Base-by-base conservation (phyloP, 2,329 filamentous ascomycete species). In the Trichoderma sp. region DNA sequence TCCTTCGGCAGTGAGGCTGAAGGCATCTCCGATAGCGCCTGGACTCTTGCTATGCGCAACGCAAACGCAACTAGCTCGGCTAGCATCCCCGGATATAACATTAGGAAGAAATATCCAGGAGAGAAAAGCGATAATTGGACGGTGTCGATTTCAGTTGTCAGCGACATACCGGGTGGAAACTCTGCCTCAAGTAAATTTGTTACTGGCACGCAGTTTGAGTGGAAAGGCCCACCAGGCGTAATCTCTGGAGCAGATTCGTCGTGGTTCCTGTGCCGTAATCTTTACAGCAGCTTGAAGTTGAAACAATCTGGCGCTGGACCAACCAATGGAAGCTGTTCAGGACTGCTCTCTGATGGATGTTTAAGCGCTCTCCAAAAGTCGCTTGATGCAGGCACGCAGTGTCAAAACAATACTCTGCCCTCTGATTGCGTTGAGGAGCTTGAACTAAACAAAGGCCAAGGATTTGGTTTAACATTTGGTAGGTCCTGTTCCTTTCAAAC, bases 41-140 rank as follows among this genome's bases (percentile, higher is more conserved):
- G 59, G 43, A 19, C 24, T 5, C n/a, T 52, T 16, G 59, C 11
- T 27, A 52, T 62, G 59, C 40, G 40, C 16, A 33, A 29, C 13
- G 29, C 59, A 52, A 62, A 62, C 5, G 59, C 59, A 49, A 62
- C 29, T 16, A 29, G 19, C 10, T 33, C 29, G 7, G 59, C 43
- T 1, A 62, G 43, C 13, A 62, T 62, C n/a, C 29, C 29, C 3
- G 43, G 43, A 35, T 62, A 52, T 14, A 52, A 62, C 29, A 16
- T 62, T 10, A 35, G 40, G 7, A 13, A 29, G 7, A 62, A 33
- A 14, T 62, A 52, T 52, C 43, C 43, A 24, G 59, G 59, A 11
- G n/a, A 62, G 29, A 62, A 29, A 35, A 35, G 59, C n/a, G 43
- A 52, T 62, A 31, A 62, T n/a, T 62, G 59, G 43, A 62, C 43